Conservation (phyloP, 2,329 filamentous ascomycete genomes). For the Ascochyta koolunga region DNA sequence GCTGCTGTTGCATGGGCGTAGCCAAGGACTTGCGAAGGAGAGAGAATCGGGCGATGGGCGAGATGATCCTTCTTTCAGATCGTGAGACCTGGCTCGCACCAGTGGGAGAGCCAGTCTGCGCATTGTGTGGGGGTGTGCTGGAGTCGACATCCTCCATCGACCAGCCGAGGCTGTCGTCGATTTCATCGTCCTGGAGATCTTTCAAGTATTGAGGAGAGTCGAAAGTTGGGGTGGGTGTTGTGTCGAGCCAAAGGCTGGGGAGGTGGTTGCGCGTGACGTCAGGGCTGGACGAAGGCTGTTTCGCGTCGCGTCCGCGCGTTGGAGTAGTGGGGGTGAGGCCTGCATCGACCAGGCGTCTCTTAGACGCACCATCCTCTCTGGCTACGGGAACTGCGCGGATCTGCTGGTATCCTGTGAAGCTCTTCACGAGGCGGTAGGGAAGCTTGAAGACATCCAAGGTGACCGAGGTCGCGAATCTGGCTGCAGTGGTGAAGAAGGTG, state of each 20-base stretch:
- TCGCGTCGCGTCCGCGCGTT: slow-evolving; percentile 4
- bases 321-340: slow-evolving; percentile 22
- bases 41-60: not conserved
- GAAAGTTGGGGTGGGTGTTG: not conserved
- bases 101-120: slow-evolving; percentile 13
- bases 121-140: slow-evolving; percentile 19
- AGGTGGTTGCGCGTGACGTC: not conserved
- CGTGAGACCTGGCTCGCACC: not conserved
- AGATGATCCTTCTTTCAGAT: not conserved
- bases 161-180: slow-evolving; percentile 22
- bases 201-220: not conserved
- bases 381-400: slow-evolving; percentile 29
- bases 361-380: slow-evolving; percentile 31
- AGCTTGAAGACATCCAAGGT: slow-evolving; percentile 19
- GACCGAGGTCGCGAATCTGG: slow-evolving; percentile 18
- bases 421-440: slow-evolving; percentile 17
- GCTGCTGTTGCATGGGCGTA: slow-evolving; percentile 4
- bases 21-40: not conserved
- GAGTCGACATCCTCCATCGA: slow-evolving; percentile 24
- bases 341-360: slow-evolving; percentile 40
- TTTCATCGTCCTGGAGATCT: not conserved
- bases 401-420: slow-evolving; percentile 22
- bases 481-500: slow-evolving; percentile 23
- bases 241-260: not conserved
- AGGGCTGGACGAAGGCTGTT: not conserved